Percentiles rank a stretch among this genome's conserved stretches.
Conservation (phyloP, 1,284 basidiomycete genomes). For the Ceratobasidium sp. region DNA sequence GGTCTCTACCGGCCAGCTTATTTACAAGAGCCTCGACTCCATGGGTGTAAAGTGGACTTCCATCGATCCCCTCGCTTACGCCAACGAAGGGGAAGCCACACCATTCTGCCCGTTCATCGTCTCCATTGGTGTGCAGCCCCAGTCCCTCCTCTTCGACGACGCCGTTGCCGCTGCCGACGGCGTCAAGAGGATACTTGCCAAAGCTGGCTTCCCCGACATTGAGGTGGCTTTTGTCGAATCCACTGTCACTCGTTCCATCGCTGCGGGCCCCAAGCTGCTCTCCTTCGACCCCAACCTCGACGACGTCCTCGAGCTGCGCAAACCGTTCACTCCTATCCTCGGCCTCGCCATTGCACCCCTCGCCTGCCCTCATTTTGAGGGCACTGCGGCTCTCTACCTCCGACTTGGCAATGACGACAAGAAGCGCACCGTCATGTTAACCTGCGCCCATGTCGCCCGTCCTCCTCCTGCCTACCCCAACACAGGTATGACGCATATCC, state of each 20-base stretch:
- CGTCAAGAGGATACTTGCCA: constrained; percentile 48
- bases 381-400: constrained; percentile 47
- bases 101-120: constrained; percentile 48
- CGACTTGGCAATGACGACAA: constrained; percentile 49
- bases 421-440: constrained; percentile 53
- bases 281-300: constrained; percentile 38
- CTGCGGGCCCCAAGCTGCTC: constrained; percentile 40
- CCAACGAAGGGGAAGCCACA: constrained; percentile 48
- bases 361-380: constrained; percentile 41
- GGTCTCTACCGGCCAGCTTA: constrained; percentile 46
- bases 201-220: constrained; percentile 48
- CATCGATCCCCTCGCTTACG: constrained; percentile 51
- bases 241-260: constrained; percentile 39
- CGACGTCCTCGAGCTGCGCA: constrained; percentile 34
- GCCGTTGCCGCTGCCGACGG: constrained; percentile 47
- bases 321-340: constrained; percentile 43
- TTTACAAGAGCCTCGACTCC: constrained; percentile 49
- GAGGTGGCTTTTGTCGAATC: constrained; percentile 41
- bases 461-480: constrained; percentile 51
- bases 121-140: constrained; percentile 50
- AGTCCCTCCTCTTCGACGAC: constrained; percentile 48
- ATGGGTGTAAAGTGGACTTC: constrained; percentile 48
- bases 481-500: constrained; percentile 49
- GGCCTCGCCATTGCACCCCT: constrained; percentile 44
- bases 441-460: constrained; percentile 54